Percentiles rank a stretch among this genome's conserved stretches.
Evolutionary conservation across 2,329 filamentous ascomycete genomes (phyloP).

Genomic region (Xylariaceae sp.): DNA sequence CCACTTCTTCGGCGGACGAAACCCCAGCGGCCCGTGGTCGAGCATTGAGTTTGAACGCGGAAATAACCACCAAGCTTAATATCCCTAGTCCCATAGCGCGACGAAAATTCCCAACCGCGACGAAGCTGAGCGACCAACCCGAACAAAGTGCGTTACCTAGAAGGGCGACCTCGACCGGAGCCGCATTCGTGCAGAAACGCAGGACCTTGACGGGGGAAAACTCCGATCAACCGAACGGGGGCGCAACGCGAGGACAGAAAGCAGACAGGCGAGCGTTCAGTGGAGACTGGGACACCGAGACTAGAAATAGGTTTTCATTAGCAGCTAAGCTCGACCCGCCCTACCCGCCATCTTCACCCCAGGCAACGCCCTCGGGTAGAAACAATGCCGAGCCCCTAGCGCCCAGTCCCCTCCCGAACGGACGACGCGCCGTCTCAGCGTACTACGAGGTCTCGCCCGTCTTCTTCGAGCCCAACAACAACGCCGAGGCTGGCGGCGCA

Average conservation of each 20-base stretch:
- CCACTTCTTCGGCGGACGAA: constrained; percentile 11
- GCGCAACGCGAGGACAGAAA: constrained; percentile 11
- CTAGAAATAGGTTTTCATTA: constrained; percentile 25
- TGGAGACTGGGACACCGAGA: constrained; percentile 33
- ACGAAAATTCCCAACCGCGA: constrained; percentile 17
- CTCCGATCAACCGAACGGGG: constrained; percentile 10
- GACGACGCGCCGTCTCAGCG: constrained; percentile 27
- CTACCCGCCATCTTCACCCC: constrained; percentile 2
- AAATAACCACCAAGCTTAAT: constrained; percentile 10
- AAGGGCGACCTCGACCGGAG: constrained; percentile 50
- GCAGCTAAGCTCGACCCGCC: constrained; percentile 19
- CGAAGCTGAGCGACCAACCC: constrained; percentile 20
- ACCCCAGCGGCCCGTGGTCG: constrained; percentile 19
- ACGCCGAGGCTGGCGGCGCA: constrained; percentile 4
- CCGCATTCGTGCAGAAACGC: constrained; percentile 49
- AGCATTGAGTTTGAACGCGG: constrained; percentile 26
- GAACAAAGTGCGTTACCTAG: constrained; percentile 35
- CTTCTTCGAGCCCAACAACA: constrained; percentile 8
- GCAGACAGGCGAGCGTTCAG: constrained; percentile 33
- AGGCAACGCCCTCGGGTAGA: constrained; percentile 9
- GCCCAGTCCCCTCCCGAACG: constrained; percentile 21
- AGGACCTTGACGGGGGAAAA: constrained; percentile 25
- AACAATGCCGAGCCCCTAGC: too few relatives aligned
- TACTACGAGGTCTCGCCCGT: constrained; percentile 23
- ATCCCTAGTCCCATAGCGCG: constrained; percentile 13